phyloP scores from a whole-genome alignment of 2,329 filamentous ascomycete genomes.

The Tolypocladium capitatum region DNA sequence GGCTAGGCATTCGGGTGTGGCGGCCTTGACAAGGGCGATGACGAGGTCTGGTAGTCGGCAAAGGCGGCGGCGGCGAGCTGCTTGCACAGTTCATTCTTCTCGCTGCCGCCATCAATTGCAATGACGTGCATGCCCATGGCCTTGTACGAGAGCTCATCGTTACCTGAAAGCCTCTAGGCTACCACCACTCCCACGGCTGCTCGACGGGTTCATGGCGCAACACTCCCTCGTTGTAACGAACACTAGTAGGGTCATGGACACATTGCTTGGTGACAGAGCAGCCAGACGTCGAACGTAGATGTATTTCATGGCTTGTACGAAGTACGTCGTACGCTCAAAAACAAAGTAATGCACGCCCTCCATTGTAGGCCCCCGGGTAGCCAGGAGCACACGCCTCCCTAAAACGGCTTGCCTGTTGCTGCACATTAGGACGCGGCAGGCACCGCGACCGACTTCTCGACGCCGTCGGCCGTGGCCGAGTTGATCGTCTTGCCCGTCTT shows the following conservation, averaged over 20 bases:
- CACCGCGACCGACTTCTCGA: slow-evolving; percentile 36
- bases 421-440: slow-evolving; percentile 16
- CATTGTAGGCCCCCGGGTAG: not conserved
- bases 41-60: slow-evolving; percentile 70
- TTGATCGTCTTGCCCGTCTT: slow-evolving; percentile 94
- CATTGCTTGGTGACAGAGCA: too few species aligned
- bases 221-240: not conserved
- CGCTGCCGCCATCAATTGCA: slow-evolving; percentile 70
- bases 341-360: not conserved
- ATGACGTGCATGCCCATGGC: slow-evolving; percentile 77
- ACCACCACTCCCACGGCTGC: too few species aligned
- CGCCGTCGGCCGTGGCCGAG: slow-evolving; percentile 58
- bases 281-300: not conserved
- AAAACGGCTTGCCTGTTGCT: not conserved
- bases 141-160: too few species aligned
- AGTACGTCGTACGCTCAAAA: not conserved
- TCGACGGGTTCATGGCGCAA: too few species aligned
- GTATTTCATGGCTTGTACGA: not conserved
- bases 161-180: too few species aligned
- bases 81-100: slow-evolving; percentile 61
- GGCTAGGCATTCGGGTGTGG: slow-evolving; percentile 66
- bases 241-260: not conserved
- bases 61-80: slow-evolving; percentile 59
- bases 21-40: slow-evolving; percentile 70
- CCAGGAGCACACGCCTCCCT: not conserved